Conservation (phyloP, 2,329 filamentous ascomycete genomes). For the Colletotrichum noveboracense region DNA sequence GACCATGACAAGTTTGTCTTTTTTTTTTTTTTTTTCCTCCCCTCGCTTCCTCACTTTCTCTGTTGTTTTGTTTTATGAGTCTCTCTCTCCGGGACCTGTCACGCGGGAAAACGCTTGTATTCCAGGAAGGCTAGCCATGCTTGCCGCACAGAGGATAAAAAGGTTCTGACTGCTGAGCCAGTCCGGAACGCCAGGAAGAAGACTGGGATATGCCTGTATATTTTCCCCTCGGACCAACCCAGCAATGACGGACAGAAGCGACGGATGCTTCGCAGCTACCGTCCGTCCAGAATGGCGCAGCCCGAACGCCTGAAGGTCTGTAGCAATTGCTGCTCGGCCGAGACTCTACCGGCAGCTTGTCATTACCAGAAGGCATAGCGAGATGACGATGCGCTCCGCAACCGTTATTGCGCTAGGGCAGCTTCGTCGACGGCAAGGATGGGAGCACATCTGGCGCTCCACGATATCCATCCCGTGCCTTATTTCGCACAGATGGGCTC, state of each 20-base stretch:
- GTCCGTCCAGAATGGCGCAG: neutral
- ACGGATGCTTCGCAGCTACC: slow-evolving; percentile 8
- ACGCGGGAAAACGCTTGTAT: slow-evolving; percentile 1
- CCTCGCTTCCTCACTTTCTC: neutral
- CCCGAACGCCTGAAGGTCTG: neutral
- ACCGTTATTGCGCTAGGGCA: slow-evolving; percentile 6
- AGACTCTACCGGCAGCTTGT: neutral
- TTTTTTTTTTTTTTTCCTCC: neutral
- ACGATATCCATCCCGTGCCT: slow-evolving; percentile 5
- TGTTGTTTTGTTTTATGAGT: neutral
- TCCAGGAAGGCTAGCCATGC: slow-evolving; percentile 6
- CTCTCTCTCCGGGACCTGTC: neutral
- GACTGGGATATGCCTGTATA: slow-evolving; percentile 4
- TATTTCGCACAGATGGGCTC: slow-evolving; percentile 6
- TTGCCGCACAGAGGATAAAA: slow-evolving; percentile 4
- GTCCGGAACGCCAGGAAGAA: neutral
- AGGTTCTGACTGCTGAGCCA: slow-evolving; percentile 1
- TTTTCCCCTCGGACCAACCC: neutral
- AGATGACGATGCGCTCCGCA: slow-evolving; percentile 16
- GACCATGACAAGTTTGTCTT: slow-evolving; percentile 9
- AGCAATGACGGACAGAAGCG: slow-evolving; percentile 8
- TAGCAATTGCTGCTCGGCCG: slow-evolving; percentile 12
- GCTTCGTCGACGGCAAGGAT: slow-evolving; percentile 9
- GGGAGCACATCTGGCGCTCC: neutral
- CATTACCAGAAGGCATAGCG: neutral